phyloP scores from a whole-genome alignment of 73 alveolate genomes.

The Tetrahymena malaccensis region DNA sequence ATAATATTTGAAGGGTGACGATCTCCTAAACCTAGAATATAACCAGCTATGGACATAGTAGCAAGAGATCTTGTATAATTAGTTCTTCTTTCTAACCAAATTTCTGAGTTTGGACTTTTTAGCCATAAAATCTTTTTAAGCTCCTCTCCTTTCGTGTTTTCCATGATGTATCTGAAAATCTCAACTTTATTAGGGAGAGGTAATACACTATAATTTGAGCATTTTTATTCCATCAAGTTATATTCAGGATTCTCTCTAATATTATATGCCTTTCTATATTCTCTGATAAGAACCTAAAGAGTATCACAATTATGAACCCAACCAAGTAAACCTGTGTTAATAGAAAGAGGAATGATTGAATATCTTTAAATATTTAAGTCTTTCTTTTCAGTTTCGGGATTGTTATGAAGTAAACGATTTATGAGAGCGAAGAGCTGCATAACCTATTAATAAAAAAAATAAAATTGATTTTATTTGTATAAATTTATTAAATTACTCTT shows the following conservation, averaged over 20 bases:
- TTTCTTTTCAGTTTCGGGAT: slow-evolving; percentile 82
- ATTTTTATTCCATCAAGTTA: slow-evolving; percentile 70
- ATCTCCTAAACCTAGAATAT: slow-evolving; percentile 98
- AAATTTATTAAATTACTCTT: slow-evolving; percentile 77
- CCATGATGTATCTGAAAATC: slow-evolving; percentile 79
- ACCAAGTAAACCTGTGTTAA: slow-evolving; percentile 93
- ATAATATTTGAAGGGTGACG: slow-evolving; percentile 98
- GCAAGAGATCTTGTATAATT: slow-evolving; percentile 92
- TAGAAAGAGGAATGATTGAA: slow-evolving; percentile 94
- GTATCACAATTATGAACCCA: slow-evolving; percentile 99
- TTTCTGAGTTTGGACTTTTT: slow-evolving; percentile 82
- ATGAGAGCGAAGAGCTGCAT: slow-evolving; percentile 86
- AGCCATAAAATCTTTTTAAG: slow-evolving; percentile 90
- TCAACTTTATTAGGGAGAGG: slow-evolving; percentile 86
- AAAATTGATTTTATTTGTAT: background rate
- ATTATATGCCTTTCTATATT: slow-evolving; percentile 74
- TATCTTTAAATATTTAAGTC: slow-evolving; percentile 83
- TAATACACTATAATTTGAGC: slow-evolving; percentile 74
- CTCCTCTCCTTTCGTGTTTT: slow-evolving; percentile 91
- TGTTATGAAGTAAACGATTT: slow-evolving; percentile 84
- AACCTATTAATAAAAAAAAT: background rate
- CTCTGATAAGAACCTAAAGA: slow-evolving; percentile 82
- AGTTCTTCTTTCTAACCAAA: slow-evolving; percentile 95
- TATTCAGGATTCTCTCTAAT: slow-evolving; percentile 80
- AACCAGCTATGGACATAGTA: slow-evolving; percentile 97